phyloP scores from a whole-genome alignment of 768 basidiomycete species.

The Nidularia pulvinata region DNA sequence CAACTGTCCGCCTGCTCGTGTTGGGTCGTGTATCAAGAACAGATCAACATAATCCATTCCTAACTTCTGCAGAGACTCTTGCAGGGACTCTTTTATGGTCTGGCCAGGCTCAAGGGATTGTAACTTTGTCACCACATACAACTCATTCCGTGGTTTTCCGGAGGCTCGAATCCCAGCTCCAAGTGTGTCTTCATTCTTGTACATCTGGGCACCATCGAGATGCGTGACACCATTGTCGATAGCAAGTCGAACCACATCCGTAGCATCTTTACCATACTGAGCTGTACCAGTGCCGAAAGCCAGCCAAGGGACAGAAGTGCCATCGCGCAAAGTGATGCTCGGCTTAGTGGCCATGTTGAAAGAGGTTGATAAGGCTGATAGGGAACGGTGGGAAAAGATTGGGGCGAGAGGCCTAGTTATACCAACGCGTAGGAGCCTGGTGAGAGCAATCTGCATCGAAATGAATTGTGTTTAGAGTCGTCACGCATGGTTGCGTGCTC shows the following conservation, averaged over 20 bases:
- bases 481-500: too few relatives aligned
- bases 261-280: conserved; percentile 40
- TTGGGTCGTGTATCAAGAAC: conserved; percentile 59
- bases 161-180: conserved; percentile 50
- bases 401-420: background rate
- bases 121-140: conserved; percentile 68
- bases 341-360: conserved; percentile 21
- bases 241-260: conserved; percentile 37
- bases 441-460: background rate
- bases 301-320: conserved; percentile 49
- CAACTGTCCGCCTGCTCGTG: conserved; percentile 34
- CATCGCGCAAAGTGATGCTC: conserved; percentile 53
- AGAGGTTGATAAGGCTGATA: conserved; percentile 4
- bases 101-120: conserved; percentile 35
- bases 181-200: conserved; percentile 53
- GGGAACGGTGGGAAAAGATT: background rate
- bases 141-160: conserved; percentile 47
- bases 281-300: conserved; percentile 67
- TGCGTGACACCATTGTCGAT: conserved; percentile 59
- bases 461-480: too few relatives aligned
- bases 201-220: conserved; percentile 64
- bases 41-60: conserved; percentile 56
- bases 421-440: background rate
- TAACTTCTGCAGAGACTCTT: conserved; percentile 54
- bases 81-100: conserved; percentile 46